These are phyloP conservation scores for Zopfia rhizophila DNA, from an alignment of 2,329 filamentous ascomycete species.

Conservation along the genomic window DNA sequence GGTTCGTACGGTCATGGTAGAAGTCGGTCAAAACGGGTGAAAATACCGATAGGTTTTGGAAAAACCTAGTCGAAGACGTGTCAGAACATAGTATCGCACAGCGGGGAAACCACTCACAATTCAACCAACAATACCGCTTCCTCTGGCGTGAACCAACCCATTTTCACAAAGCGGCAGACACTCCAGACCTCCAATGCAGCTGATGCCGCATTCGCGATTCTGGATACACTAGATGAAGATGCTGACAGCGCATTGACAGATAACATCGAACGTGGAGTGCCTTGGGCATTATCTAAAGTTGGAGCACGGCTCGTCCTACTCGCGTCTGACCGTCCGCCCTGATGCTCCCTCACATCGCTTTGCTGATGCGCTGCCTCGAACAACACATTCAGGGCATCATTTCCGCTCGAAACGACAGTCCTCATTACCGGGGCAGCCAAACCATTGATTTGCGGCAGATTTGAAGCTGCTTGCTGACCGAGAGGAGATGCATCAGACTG, in stretches of 20 bases:
- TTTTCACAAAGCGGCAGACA: conserved; percentile 63
- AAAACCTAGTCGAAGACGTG: conserved; percentile 54
- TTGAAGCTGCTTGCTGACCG: conserved; percentile 38
- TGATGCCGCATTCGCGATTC: too few relatives aligned
- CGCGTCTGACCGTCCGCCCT: too few relatives aligned
- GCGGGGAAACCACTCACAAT: too few relatives aligned
- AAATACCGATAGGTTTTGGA: conserved; percentile 61
- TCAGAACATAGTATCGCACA: conserved; percentile 35
- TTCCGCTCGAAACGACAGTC: conserved; percentile 64
- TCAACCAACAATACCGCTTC: conserved; percentile 66
- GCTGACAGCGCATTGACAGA: too few relatives aligned
- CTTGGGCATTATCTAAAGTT: too few relatives aligned
- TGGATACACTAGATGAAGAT: too few relatives aligned
- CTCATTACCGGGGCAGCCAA: conserved; percentile 56
- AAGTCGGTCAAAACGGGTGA: conserved; percentile 63
- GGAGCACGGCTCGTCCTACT: conserved; percentile 9
- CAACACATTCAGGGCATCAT: conserved; percentile 64
- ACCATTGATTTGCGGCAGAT: conserved; percentile 44
- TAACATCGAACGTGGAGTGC: too few relatives aligned
- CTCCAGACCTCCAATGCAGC: conserved; percentile 59
- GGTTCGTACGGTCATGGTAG: conserved; percentile 61
- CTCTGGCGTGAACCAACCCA: conserved; percentile 66
- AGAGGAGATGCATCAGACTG: conserved; percentile 37
- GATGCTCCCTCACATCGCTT: too few relatives aligned
- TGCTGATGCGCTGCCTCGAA: conserved; percentile 61